Percentiles rank a stretch among this genome's conserved stretches.
phyloP scores from a whole-genome alignment of 257 asterid genomes.

The Ehretia macrophylla region DNA sequence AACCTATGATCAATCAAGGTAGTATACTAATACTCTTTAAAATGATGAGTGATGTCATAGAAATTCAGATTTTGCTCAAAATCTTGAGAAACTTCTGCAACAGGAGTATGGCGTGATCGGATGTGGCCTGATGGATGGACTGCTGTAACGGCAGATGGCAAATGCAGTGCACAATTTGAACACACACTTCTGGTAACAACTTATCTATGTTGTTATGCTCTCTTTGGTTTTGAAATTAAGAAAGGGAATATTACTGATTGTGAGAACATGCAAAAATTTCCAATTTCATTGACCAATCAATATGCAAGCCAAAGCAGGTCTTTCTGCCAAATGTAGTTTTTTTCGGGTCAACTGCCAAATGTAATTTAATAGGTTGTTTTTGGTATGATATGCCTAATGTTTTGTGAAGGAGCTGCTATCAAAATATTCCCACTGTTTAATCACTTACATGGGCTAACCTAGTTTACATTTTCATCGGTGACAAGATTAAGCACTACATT shows the following conservation, averaged over 20 bases:
- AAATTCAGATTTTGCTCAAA: conserved; percentile 1
- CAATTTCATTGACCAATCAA: too few species aligned
- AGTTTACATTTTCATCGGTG: too few species aligned
- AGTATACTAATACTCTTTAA: conserved; percentile 1
- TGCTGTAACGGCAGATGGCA: conserved; percentile 88
- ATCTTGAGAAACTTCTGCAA: conserved; percentile 9
- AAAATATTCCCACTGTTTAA: too few species aligned
- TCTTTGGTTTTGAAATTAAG: neutral
- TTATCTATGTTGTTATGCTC: neutral
- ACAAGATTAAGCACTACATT: neutral
- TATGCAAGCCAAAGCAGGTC: too few species aligned
- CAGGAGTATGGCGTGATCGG: conserved; percentile 93
- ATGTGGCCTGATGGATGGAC: conserved; percentile 99
- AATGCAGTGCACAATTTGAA: conserved; percentile 94
- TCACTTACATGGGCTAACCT: too few species aligned
- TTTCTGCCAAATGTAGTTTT: too few species aligned
- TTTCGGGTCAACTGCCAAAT: too few species aligned
- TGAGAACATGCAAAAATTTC: neutral
- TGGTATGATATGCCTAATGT: too few species aligned
- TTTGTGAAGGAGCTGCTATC: too few species aligned
- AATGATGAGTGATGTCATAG: neutral
- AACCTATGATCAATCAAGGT: conserved; percentile 97
- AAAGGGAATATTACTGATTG: neutral
- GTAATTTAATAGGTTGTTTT: too few species aligned
- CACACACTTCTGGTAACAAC: conserved; percentile 77